Conservation (phyloP, 495 filamentous ascomycete species). For the Margaritispora aquatica region DNA sequence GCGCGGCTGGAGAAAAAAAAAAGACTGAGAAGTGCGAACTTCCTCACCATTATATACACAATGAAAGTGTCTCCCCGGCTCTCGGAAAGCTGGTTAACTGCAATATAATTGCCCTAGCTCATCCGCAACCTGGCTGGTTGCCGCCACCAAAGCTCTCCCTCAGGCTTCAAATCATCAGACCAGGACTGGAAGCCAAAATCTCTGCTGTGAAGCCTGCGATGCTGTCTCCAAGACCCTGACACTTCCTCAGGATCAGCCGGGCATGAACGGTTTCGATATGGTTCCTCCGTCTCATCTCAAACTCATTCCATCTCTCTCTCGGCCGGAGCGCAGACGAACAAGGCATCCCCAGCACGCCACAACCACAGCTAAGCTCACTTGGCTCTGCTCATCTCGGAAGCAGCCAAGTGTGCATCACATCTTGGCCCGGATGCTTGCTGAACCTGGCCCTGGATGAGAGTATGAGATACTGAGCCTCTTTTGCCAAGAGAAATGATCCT, state of each 20-base stretch:
- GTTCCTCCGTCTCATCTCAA: not conserved
- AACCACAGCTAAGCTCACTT: not conserved
- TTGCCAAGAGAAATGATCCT: not conserved
- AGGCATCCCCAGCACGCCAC: not conserved
- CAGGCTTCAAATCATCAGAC: not conserved
- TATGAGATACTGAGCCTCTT: no score
- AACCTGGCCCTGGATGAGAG: not conserved
- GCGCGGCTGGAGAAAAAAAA: slow-evolving; percentile 15
- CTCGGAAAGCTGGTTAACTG: not conserved
- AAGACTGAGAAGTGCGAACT: not conserved
- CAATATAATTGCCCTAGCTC: not conserved
- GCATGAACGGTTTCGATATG: not conserved
- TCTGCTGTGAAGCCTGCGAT: not conserved
- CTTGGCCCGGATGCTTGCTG: not conserved
- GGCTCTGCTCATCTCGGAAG: not conserved
- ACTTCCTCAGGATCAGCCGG: not conserved
- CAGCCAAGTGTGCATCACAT: not conserved
- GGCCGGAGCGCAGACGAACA: not conserved
- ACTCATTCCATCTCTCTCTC: no score
- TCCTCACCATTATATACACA: not conserved
- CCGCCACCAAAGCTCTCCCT: not conserved
- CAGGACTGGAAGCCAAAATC: not conserved
- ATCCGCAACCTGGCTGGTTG: not conserved
- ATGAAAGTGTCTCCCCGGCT: not conserved
- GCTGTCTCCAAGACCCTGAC: no score